Percentiles rank a stretch among this genome's conserved stretches.
Evolutionary conservation across 441 rosid genomes (phyloP).

Genomic region (Croton laevigatus): DNA sequence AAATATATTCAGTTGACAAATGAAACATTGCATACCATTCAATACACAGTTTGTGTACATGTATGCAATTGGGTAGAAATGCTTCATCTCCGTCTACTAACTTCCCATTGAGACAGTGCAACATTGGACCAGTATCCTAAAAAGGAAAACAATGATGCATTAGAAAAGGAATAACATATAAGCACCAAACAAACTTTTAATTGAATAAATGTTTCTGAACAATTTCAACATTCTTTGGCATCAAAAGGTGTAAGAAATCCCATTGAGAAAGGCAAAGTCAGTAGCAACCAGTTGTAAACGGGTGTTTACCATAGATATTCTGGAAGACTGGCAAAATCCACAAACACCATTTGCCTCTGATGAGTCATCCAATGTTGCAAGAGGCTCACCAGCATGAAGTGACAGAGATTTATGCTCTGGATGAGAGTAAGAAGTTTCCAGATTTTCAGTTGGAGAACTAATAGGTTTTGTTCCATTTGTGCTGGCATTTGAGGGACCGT

Average conservation of each 20-base stretch:
- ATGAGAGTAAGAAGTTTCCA: constrained; percentile 22
- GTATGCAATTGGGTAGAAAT: constrained; percentile 43
- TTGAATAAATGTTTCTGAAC: background rate
- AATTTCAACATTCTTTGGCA: constrained; percentile 2
- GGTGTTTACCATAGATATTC: constrained; percentile 49
- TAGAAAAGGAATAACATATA: background rate
- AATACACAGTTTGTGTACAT: constrained; percentile 68
- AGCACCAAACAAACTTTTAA: background rate
- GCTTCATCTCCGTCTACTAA: constrained; percentile 52
- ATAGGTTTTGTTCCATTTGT: constrained; percentile 12
- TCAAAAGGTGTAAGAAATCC: background rate
- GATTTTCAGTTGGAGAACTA: constrained; percentile 23
- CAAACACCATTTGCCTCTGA: constrained; percentile 34
- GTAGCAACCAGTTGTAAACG: background rate
- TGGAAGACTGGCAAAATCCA: constrained; percentile 75
- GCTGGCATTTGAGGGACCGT: constrained; percentile 23
- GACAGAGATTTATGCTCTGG: constrained; percentile 12
- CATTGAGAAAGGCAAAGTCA: no score
- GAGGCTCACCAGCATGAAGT: constrained; percentile 16
- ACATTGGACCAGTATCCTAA: constrained; percentile 72
- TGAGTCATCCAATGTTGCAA: constrained; percentile 23
- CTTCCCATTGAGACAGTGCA: constrained; percentile 54
- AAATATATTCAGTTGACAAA: background rate
- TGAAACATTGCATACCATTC: constrained; percentile 55
- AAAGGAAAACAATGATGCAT: background rate